Percentiles rank a stretch among this genome's conserved stretches.
phyloP scores from a whole-genome alignment of 2,329 filamentous ascomycete species.

The Parasarocladium wereldwijsianum region DNA sequence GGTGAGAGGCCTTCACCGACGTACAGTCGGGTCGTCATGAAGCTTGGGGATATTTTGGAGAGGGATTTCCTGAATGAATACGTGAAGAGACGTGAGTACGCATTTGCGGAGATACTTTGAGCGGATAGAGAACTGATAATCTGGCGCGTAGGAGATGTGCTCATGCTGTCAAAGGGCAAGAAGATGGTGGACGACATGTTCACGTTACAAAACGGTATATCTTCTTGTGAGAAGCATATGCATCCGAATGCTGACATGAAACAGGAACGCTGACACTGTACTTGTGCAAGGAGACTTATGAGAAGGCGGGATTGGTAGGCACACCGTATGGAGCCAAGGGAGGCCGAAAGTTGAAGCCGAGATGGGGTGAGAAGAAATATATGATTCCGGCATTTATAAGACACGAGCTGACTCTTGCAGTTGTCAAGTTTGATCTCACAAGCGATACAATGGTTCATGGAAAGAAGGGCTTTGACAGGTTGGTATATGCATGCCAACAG shows the following conservation, averaged over 20 bases:
- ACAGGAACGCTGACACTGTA: constrained; percentile 59
- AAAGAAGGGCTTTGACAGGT: constrained; percentile 67
- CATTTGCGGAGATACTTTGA: neutral
- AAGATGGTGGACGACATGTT: constrained; percentile 58
- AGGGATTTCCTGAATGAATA: constrained; percentile 71
- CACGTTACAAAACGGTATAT: constrained; percentile 49
- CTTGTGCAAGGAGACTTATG: constrained; percentile 68
- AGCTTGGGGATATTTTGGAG: constrained; percentile 55
- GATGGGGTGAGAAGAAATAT: constrained; percentile 47
- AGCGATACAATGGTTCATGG: constrained; percentile 65
- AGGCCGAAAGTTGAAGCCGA: constrained; percentile 43
- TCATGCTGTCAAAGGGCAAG: constrained; percentile 73
- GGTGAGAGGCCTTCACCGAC: constrained; percentile 20
- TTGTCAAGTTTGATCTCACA: constrained; percentile 63
- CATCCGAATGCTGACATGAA: neutral
- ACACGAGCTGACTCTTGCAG: constrained; percentile 27
- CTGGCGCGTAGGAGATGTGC: constrained; percentile 47
- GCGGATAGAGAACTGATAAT: constrained; percentile 1
- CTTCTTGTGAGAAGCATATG: neutral
- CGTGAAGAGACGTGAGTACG: constrained; percentile 55
- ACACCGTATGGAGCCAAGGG: constrained; percentile 47
- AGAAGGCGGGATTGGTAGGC: constrained; percentile 67
- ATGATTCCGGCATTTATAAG: neutral
- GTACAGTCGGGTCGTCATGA: constrained; percentile 60
- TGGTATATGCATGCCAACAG: constrained; percentile 66